Evolutionary conservation across 768 basidiomycete genomes (phyloP).

Genomic region (Rubroboletus satanas): DNA sequence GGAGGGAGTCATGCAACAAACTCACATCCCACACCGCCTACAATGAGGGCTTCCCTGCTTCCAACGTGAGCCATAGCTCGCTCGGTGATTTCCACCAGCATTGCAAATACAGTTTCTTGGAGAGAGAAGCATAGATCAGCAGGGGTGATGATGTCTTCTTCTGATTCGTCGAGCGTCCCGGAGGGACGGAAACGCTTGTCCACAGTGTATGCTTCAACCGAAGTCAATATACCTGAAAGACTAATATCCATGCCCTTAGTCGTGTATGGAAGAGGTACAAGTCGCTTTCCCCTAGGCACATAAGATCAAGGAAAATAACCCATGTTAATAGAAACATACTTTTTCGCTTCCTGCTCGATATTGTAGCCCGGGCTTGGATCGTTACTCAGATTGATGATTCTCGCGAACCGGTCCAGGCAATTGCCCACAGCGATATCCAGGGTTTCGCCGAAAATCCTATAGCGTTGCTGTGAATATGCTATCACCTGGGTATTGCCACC

Average conservation of each 20-base stretch:
- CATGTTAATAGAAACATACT: slow-evolving; percentile 40
- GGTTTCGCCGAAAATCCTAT: slow-evolving; percentile 98
- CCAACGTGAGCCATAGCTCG: slow-evolving; percentile 99
- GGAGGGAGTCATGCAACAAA: slow-evolving; percentile 11
- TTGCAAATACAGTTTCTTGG: slow-evolving; percentile 95
- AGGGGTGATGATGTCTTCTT: slow-evolving; percentile 78
- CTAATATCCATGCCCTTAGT: slow-evolving; percentile 99
- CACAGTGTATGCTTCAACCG: slow-evolving; percentile 79
- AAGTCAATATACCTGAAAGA: slow-evolving; percentile 89
- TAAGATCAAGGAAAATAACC: slow-evolving; percentile 1
- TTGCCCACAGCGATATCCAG: slow-evolving; percentile 99
- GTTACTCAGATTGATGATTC: slow-evolving; percentile 91
- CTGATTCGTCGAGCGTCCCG: slow-evolving; percentile 31
- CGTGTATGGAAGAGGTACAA: slow-evolving; percentile 85
- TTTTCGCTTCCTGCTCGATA: slow-evolving; percentile 93
- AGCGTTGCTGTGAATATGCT: slow-evolving; percentile 95
- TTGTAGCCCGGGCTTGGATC: slow-evolving; percentile 97
- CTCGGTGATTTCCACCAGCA: slow-evolving; percentile 99
- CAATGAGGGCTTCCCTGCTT: slow-evolving; percentile 93
- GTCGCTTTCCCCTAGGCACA: slow-evolving; percentile 65
- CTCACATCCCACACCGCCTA: slow-evolving; percentile 99
- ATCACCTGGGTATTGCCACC: slow-evolving; percentile 99
- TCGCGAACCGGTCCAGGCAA: slow-evolving; percentile 94
- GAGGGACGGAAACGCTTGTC: slow-evolving; percentile 79
- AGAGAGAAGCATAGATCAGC: slow-evolving; percentile 97